Evolutionary conservation across 352 stramenopile genomes (phyloP).

Genomic region (Phytopythium chamaehyphon): DNA sequence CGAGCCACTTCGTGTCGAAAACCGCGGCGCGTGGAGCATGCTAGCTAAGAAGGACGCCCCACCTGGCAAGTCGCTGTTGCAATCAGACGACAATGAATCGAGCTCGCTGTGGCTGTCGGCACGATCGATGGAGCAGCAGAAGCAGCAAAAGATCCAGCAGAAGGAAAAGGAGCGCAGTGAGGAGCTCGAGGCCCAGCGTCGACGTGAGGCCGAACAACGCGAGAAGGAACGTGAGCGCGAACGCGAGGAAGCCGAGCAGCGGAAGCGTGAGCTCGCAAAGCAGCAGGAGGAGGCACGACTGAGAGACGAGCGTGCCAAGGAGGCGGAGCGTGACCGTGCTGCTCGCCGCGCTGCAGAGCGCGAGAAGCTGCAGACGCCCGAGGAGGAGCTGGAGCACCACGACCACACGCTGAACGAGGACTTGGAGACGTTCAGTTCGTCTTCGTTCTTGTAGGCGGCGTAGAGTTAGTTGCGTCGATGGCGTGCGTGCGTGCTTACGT

Average conservation of each 20-base stretch:
- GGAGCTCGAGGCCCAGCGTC: conserved; percentile 63
- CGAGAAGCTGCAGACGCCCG: conserved; percentile 52
- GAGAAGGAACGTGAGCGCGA: conserved; percentile 68
- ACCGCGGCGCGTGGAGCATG: conserved; percentile 80
- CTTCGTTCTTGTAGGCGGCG: conserved; percentile 75
- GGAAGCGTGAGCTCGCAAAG: conserved; percentile 43
- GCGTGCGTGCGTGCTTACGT: conserved; percentile 30
- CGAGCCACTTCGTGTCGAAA: conserved; percentile 79
- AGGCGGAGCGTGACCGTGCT: conserved; percentile 55
- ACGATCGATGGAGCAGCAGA: conserved; percentile 83
- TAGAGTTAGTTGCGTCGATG: conserved; percentile 9
- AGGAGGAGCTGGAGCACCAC: conserved; percentile 65
- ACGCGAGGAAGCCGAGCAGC: conserved; percentile 64
- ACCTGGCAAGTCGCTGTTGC: conserved; percentile 30
- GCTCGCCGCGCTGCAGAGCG: conserved; percentile 51
- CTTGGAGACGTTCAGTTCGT: conserved; percentile 84
- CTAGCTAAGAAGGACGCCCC: conserved; percentile 74
- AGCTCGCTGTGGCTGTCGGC: conserved; percentile 83
- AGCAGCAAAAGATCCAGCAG: conserved; percentile 83
- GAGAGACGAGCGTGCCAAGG: conserved; percentile 41
- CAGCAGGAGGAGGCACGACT: conserved; percentile 54
- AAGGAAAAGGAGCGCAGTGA: conserved; percentile 75
- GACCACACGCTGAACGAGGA: conserved; percentile 75
- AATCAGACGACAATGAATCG: conserved; percentile 60
- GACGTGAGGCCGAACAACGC: conserved; percentile 55